phyloP scores from a whole-genome alignment of 129 eudicot species.

The Artemisia tridentata region DNA sequence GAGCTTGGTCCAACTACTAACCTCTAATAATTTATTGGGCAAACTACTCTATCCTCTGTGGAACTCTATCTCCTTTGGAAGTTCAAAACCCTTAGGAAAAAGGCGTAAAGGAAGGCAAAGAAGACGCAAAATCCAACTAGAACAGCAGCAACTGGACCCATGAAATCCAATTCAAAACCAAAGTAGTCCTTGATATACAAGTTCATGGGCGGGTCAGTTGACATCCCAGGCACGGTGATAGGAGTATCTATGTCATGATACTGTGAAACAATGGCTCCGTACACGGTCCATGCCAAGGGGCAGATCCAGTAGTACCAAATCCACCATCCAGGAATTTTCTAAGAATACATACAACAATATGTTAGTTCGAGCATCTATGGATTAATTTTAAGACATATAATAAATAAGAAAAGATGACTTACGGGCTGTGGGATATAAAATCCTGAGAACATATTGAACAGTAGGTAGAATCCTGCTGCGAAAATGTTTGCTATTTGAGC shows the following conservation, averaged over 20 bases:
- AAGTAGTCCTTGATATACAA: constrained; percentile 42
- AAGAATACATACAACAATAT: constrained; percentile 8
- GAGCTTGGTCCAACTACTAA: not conserved
- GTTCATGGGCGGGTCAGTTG: constrained; percentile 32
- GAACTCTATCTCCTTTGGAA: constrained; percentile 61
- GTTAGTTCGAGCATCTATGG: not conserved
- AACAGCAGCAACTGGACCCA: constrained; percentile 71
- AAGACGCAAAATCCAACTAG: constrained; percentile 58
- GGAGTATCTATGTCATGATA: constrained; percentile 49
- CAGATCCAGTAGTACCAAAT: constrained; percentile 79
- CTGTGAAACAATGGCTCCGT: constrained; percentile 63
- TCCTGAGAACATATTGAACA: constrained; percentile 75
- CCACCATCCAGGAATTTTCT: constrained; percentile 91
- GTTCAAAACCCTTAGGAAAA: constrained; percentile 60
- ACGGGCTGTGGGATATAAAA: constrained; percentile 75
- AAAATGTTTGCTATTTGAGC: constrained; percentile 72
- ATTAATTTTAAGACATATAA: too few species aligned
- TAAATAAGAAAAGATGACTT: constrained; percentile 26
- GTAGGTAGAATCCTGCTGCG: constrained; percentile 64
- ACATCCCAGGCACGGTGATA: constrained; percentile 44
- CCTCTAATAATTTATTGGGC: too few species aligned
- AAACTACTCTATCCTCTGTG: too few species aligned
- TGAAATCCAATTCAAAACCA: constrained; percentile 66
- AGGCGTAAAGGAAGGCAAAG: constrained; percentile 62
- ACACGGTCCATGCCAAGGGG: constrained; percentile 83